Conservation (phyloP, 306 rosid genomes). For the Cicer cuneatum region DNA sequence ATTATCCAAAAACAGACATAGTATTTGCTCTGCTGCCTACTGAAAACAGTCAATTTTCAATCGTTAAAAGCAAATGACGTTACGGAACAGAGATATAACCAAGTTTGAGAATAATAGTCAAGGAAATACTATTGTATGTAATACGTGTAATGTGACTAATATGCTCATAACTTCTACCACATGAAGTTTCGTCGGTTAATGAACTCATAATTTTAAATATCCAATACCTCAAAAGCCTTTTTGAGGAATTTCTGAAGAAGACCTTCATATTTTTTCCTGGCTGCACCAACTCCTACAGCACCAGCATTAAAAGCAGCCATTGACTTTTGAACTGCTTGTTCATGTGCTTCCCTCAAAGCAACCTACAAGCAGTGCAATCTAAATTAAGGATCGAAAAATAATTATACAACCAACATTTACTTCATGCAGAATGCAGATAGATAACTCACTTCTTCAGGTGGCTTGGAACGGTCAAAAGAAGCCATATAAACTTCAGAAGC, state of each 20-base stretch:
- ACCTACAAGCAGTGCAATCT: slow-evolving; percentile 58
- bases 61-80: slow-evolving; percentile 27
- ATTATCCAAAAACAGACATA: background rate
- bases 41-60: background rate
- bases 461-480: slow-evolving; percentile 73
- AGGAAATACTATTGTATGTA: background rate
- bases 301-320: slow-evolving; percentile 71
- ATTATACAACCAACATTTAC: slow-evolving; percentile 36
- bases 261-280: slow-evolving; percentile 82
- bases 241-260: slow-evolving; percentile 70
- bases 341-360: slow-evolving; percentile 89
- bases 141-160: background rate
- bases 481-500: slow-evolving; percentile 80
- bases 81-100: background rate
- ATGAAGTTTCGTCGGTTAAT: background rate
- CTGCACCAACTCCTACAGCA: slow-evolving; percentile 89
- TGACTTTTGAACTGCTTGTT: slow-evolving; percentile 79
- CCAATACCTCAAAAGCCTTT: slow-evolving; percentile 86
- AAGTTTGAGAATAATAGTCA: slow-evolving; percentile 8
- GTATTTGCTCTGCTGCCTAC: background rate
- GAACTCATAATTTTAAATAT: slow-evolving; percentile 14
- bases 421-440: slow-evolving; percentile 27
- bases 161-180: slow-evolving; percentile 16
- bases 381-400: slow-evolving; percentile 26
- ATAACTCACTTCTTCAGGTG: slow-evolving; percentile 89